These are phyloP conservation scores for Ballota nigra DNA, from an alignment of 257 asterid species.

Conservation along the genomic window DNA sequence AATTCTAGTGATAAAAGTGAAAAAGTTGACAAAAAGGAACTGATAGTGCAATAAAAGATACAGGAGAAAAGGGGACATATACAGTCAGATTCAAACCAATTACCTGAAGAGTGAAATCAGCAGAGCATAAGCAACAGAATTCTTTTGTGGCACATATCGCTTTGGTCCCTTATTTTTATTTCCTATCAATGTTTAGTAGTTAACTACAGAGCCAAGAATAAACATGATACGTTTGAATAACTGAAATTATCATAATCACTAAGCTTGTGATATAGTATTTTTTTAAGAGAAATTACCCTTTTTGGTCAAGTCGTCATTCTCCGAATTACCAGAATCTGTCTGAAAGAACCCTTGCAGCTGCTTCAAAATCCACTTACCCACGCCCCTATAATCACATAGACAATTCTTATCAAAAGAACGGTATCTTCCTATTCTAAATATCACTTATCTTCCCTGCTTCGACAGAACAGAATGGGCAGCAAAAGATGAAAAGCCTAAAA, in stretches of 20 bases:
- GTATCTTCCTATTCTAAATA: background rate
- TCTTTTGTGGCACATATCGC: conserved; percentile 90
- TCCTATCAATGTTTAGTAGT: conserved; percentile 39
- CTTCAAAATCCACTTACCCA: conserved; percentile 94
- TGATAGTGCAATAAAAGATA: background rate
- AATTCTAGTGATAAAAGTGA: background rate
- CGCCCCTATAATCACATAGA: conserved; percentile 52
- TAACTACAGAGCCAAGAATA: conserved; percentile 5
- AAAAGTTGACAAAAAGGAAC: background rate
- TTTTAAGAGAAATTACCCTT: conserved; percentile 42
- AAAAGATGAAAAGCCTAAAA: background rate
- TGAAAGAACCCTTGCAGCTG: conserved; percentile 70
- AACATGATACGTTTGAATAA: conserved; percentile 1
- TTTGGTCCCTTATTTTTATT: conserved; percentile 52
- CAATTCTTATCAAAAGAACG: background rate
- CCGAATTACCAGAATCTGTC: conserved; percentile 42
- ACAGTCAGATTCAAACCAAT: background rate
- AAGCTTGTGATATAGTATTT: background rate
- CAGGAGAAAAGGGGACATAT: background rate
- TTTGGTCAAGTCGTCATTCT: conserved; percentile 34
- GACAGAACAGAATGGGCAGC: background rate
- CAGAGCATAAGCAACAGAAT: conserved; percentile 88
- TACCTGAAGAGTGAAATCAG: conserved; percentile 85
- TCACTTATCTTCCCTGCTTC: background rate
- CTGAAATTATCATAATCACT: background rate